Evolutionary conservation across 2,329 filamentous ascomycete species (phyloP), one percentile per base, ranked within the genome.

Genomic region (Aspergillus viridinutans): DNA sequence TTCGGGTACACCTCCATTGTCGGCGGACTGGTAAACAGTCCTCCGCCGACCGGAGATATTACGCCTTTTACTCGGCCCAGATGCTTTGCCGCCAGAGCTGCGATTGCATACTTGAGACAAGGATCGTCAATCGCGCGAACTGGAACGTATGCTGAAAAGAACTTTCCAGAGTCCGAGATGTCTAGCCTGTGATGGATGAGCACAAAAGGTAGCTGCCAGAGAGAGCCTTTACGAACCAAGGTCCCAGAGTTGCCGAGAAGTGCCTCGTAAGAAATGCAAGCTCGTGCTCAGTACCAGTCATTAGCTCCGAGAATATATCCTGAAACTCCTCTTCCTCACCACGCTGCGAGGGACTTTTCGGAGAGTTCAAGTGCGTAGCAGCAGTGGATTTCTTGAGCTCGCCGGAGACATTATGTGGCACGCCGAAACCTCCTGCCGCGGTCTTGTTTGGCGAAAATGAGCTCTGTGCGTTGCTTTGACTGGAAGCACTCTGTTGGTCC

Each of bases 1-100:
- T 80, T 78, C 17, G 81, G 59, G 60, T 81, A 82, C 2, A 77
- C 65, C 64, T 85, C 81, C 72, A 81, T 83, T 2, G 75, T 75
- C 12, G 81, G 77, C 54, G 80, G 80, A 14, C 64, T 68, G 1
- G 69, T 69, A 23, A 65, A 67, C 54, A 72, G 64, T 2, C 64
- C 68, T 12, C 62, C 63, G 6, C 55, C 57, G 2, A 51, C 53
- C 6, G 59, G 49, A 21, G 60, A 57, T 26, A 61, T 72, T 25
- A 57, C 59, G 0, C 71, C 72, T 53, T 73, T 72, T 42, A 72
- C 65, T 43, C 67, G 63, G 3, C 62, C 69, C 20, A 76, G 67
- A 42, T 76, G 74, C 52, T 76, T 76, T n/a, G 74, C 73, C 29
- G 74, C 68, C 5, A 76, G 56, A 4, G 74, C 73, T 14, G 72